These are phyloP conservation scores for Cystobasidiaceae sp. DNA, from an alignment of 1,284 basidiomycete species.

Conservation along the genomic window DNA sequence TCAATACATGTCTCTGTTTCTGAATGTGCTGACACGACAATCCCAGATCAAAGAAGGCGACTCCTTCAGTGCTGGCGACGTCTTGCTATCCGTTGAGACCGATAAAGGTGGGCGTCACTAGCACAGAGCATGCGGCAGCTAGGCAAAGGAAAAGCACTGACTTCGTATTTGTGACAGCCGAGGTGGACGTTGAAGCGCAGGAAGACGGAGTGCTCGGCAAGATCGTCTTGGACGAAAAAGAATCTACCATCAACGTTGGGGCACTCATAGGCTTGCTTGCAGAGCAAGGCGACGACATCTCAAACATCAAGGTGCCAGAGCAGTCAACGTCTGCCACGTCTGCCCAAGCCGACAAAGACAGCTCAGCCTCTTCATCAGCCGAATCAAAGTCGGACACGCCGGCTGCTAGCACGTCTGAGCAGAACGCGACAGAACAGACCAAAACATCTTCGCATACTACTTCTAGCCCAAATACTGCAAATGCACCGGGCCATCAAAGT, in stretches of 20 bases:
- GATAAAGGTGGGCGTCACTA: constrained; percentile 41
- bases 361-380: neutral
- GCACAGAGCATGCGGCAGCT: constrained; percentile 39
- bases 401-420: neutral
- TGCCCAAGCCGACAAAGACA: neutral
- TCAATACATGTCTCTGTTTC: too few species aligned
- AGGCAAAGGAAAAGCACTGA: neutral
- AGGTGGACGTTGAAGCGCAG: constrained; percentile 50
- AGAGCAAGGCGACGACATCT: constrained; percentile 50
- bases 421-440: neutral
- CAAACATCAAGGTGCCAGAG: too few species aligned
- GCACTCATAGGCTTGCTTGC: constrained; percentile 48
- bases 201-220: constrained; percentile 50
- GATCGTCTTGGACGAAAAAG: constrained; percentile 40
- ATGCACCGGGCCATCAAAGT: neutral
- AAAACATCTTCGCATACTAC: constrained; percentile 27
- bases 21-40: too few species aligned
- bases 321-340: too few species aligned
- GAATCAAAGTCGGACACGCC: constrained; percentile 16
- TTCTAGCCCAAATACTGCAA: neutral
- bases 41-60: constrained; percentile 49
- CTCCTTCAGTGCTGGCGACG: constrained; percentile 45
- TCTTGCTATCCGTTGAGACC: constrained; percentile 44
- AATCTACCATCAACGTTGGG: constrained; percentile 45
- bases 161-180: constrained; percentile 34